These are phyloP conservation scores for Beauveria sp. DNA, from an alignment of 2,329 filamentous ascomycete species.

Conservation along the genomic window DNA sequence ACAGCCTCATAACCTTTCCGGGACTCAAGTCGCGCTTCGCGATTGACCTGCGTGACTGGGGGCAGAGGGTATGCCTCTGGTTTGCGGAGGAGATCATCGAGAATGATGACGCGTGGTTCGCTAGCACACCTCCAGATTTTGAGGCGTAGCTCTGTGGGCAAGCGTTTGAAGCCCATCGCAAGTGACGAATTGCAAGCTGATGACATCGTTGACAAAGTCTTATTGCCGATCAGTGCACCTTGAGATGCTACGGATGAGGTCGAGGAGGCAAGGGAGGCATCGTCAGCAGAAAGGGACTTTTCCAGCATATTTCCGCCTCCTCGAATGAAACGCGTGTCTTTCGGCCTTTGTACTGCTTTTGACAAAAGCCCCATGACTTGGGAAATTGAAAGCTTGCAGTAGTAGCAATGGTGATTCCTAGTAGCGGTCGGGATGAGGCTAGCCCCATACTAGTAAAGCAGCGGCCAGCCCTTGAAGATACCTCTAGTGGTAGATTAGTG, in stretches of 20 bases:
- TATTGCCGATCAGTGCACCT: background rate
- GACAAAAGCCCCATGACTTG: background rate
- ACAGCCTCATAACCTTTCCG: conserved; percentile 27
- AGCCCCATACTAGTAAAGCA: conserved; percentile 3
- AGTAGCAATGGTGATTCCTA: background rate
- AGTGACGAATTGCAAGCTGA: background rate
- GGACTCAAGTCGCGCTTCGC: conserved; percentile 26
- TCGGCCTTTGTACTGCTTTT: background rate
- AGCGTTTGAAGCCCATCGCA: conserved; percentile 19
- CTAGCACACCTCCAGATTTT: conserved; percentile 30
- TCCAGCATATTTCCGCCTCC: background rate
- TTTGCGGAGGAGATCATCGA: conserved; percentile 26
- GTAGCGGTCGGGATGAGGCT: conserved; percentile 2
- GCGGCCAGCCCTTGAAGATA: background rate
- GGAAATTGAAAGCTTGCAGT: background rate
- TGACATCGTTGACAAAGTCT: background rate
- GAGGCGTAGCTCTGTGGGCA: conserved; percentile 29
- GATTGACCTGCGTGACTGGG: conserved; percentile 28
- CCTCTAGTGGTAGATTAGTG: background rate
- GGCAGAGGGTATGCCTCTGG: conserved; percentile 26
- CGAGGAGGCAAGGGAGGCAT: background rate
- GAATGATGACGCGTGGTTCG: conserved; percentile 28
- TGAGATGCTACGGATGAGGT: background rate
- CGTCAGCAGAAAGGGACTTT: background rate
- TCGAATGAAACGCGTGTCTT: background rate